Evolutionary conservation across 169 alveolate genomes (phyloP).

Genomic region (Plasmodium coatneyi): DNA sequence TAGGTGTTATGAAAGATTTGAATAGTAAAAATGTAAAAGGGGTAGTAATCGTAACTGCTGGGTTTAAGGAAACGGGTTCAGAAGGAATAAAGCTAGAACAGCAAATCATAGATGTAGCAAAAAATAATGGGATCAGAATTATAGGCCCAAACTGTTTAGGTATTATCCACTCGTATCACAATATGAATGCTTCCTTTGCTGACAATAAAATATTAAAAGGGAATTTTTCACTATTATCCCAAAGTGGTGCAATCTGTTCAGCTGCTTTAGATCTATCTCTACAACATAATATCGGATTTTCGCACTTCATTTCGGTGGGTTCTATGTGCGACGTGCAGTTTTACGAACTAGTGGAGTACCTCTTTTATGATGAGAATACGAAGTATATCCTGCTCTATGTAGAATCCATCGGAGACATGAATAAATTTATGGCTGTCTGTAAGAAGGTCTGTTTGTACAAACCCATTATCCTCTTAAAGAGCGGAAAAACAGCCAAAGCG

Average conservation of each 20-base stretch:
- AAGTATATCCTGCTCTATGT: conserved; percentile 82
- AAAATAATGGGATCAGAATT: conserved; percentile 74
- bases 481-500: conserved; percentile 87
- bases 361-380: conserved; percentile 82
- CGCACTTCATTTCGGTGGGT: conserved; percentile 87
- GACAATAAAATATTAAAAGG: conserved; percentile 76
- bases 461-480: conserved; percentile 85
- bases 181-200: conserved; percentile 83
- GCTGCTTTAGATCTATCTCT: conserved; percentile 87
- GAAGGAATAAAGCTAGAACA: conserved; percentile 77
- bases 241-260: conserved; percentile 87
- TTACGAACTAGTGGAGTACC: conserved; percentile 81
- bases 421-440: conserved; percentile 81
- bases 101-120: conserved; percentile 76
- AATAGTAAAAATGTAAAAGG: conserved; percentile 77
- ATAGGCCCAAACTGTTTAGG: conserved; percentile 87
- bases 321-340: conserved; percentile 83
- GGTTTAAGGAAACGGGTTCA: conserved; percentile 84
- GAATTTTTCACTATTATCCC: conserved; percentile 81
- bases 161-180: conserved; percentile 75
- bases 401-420: conserved; percentile 86
- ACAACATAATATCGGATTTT: conserved; percentile 85
- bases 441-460: conserved; percentile 81
- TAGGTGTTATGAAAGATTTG: conserved; percentile 77
- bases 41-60: conserved; percentile 83